Percentiles rank a stretch among this genome's conserved stretches.
Conservation (phyloP, 1,284 basidiomycete genomes). For the Stygiomarasmius scandens region DNA sequence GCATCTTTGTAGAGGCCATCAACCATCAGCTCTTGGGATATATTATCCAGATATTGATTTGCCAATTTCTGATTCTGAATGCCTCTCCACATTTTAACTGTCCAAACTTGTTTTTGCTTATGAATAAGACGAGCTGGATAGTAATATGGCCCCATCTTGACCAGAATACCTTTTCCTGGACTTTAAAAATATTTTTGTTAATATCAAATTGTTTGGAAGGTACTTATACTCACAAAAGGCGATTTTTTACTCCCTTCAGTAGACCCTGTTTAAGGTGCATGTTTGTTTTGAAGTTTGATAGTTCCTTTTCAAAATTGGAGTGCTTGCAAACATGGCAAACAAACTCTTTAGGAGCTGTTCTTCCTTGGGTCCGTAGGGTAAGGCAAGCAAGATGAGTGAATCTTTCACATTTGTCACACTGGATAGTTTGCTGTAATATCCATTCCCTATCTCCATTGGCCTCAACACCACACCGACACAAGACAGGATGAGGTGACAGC, state of each 20-base stretch:
- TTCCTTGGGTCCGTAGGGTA: conserved; percentile 16
- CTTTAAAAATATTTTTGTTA: background rate
- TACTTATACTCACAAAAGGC: conserved; percentile 22
- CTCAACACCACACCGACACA: conserved; percentile 25
- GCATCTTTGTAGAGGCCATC: conserved; percentile 9
- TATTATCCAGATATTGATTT: background rate
- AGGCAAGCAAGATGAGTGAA: conserved; percentile 32
- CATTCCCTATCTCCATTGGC: conserved; percentile 21
- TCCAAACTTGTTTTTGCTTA: background rate
- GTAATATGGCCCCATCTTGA: conserved; percentile 21
- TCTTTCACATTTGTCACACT: conserved; percentile 23
- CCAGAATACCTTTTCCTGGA: conserved; percentile 11
- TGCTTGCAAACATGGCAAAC: conserved; percentile 1
- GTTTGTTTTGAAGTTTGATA: too few species aligned
- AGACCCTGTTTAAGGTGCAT: background rate
- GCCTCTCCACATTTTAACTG: background rate
- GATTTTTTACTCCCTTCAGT: background rate
- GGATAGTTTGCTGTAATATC: conserved; percentile 14
- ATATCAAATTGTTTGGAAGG: conserved; percentile 10
- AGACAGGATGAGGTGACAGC: conserved; percentile 16
- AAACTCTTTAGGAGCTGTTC: conserved; percentile 5
- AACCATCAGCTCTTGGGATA: conserved; percentile 8
- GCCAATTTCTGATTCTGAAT: background rate
- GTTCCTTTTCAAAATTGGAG: too few species aligned
- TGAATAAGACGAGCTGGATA: conserved; percentile 29